These are phyloP conservation scores for Ramularia endophylla DNA, from an alignment of 2,329 filamentous ascomycete genomes.

Conservation along the genomic window DNA sequence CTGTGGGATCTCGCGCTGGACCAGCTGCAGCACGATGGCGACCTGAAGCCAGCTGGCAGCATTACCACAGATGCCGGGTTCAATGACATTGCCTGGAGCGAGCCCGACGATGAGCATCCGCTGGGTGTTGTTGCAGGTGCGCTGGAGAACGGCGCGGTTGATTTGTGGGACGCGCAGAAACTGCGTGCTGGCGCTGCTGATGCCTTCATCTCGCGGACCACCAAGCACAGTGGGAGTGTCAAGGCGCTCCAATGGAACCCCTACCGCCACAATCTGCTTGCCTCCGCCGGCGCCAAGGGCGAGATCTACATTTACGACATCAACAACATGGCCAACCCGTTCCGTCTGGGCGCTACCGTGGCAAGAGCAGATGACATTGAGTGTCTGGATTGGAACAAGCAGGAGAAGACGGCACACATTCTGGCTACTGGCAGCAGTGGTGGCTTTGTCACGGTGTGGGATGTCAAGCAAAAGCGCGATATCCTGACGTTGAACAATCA, in stretches of 20 bases:
- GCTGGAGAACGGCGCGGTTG: conserved; percentile 86
- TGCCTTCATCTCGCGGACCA: conserved; percentile 77
- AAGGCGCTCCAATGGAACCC: conserved; percentile 98
- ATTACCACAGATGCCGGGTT: conserved; percentile 90
- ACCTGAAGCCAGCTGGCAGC: conserved; percentile 79
- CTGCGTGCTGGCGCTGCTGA: conserved; percentile 51
- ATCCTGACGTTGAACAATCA: conserved; percentile 86
- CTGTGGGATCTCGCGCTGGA: conserved; percentile 91
- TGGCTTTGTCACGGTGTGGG: conserved; percentile 97
- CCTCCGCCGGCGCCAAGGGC: conserved; percentile 88
- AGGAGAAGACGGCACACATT: conserved; percentile 82
- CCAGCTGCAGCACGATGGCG: conserved; percentile 65
- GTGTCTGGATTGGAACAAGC: conserved; percentile 93
- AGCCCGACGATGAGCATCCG: conserved; percentile 69
- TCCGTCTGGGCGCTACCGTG: conserved; percentile 79
- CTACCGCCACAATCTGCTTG: conserved; percentile 80
- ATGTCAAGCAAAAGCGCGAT: conserved; percentile 96
- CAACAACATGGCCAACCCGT: conserved; percentile 81
- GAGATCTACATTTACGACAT: conserved; percentile 95
- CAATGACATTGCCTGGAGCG: conserved; percentile 93
- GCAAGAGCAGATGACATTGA: conserved; percentile 93
- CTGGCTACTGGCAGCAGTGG: conserved; percentile 88
- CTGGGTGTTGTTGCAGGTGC: conserved; percentile 91
- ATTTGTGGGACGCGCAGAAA: conserved; percentile 85
- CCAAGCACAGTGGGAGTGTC: conserved; percentile 86